Evolutionary conservation across 2,329 filamentous ascomycete genomes (phyloP).

Genomic region (Talaromyces sp.): DNA sequence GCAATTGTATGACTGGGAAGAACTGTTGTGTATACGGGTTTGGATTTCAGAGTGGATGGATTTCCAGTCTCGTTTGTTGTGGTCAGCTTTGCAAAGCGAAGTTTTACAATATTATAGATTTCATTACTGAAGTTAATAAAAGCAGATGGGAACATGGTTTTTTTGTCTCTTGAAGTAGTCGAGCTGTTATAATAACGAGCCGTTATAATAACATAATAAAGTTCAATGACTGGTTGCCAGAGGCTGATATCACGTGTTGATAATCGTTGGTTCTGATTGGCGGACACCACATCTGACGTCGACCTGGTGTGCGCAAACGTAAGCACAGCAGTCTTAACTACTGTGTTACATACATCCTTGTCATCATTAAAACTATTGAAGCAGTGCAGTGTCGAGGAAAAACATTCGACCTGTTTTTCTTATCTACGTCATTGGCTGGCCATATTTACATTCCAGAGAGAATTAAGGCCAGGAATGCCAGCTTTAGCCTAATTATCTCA

Average conservation of each 20-base stretch:
- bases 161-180: not conserved
- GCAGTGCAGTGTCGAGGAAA: not conserved
- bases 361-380: not conserved
- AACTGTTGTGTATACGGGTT: not conserved
- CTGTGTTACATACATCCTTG: not conserved
- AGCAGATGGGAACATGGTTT: not conserved
- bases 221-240: not conserved
- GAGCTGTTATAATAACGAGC: no score
- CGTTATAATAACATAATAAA: no score
- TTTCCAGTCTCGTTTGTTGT: not conserved
- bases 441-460: not conserved
- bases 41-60: not conserved
- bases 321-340: not conserved
- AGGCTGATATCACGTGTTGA: not conserved
- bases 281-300: not conserved
- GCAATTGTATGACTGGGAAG: not conserved
- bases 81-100: not conserved
- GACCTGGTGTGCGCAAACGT: not conserved
- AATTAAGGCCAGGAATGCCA: not conserved
- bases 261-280: not conserved
- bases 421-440: not conserved
- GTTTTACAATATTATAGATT: not conserved
- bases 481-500: not conserved
- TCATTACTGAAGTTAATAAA: not conserved
- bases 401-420: no score